Percentiles rank a stretch among this genome's conserved stretches.
These are phyloP conservation scores for Fusarium buxicola DNA, from an alignment of 2,329 filamentous ascomycete genomes.

Conservation along the genomic window DNA sequence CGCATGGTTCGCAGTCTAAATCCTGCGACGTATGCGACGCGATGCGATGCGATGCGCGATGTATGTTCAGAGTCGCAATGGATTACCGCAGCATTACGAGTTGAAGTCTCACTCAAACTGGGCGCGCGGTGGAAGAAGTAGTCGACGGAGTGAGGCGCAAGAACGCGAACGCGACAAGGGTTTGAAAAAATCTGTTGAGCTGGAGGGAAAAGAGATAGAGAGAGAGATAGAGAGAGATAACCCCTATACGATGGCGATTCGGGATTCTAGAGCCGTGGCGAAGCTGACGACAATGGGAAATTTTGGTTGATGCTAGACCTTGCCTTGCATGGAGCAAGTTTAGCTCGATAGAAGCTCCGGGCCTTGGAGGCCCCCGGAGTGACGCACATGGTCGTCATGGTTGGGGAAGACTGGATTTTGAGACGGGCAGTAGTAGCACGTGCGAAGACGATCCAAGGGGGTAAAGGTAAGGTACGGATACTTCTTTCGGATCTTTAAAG, in stretches of 20 bases:
- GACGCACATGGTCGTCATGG: conserved; percentile 51
- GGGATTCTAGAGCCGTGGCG: conserved; percentile 35
- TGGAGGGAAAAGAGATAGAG: background rate
- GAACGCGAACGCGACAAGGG: background rate
- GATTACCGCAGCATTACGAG: conserved; percentile 36
- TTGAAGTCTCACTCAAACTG: conserved; percentile 14
- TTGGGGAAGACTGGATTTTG: conserved; percentile 33
- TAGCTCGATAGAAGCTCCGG: conserved; percentile 24
- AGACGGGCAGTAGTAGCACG: conserved; percentile 30
- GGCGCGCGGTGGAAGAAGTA: conserved; percentile 19
- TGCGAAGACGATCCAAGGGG: conserved; percentile 18
- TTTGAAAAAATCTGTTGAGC: background rate
- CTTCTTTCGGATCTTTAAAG: background rate
- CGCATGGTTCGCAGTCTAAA: conserved; percentile 71
- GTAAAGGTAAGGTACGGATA: too few species aligned
- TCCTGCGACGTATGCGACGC: conserved; percentile 4
- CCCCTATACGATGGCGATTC: background rate
- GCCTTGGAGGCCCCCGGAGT: conserved; percentile 38
- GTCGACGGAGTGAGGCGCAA: conserved; percentile 13
- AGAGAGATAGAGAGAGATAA: background rate
- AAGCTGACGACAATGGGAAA: conserved; percentile 42
- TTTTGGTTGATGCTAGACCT: conserved; percentile 8
- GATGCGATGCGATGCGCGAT: conserved; percentile 4
- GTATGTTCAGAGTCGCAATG: conserved; percentile 3
- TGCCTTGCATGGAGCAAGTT: conserved; percentile 1